Percentiles rank a stretch among this genome's conserved stretches.
These are phyloP conservation scores for Botryotinia calthae DNA, from an alignment of 2,329 filamentous ascomycete species.

Conservation along the genomic window DNA sequence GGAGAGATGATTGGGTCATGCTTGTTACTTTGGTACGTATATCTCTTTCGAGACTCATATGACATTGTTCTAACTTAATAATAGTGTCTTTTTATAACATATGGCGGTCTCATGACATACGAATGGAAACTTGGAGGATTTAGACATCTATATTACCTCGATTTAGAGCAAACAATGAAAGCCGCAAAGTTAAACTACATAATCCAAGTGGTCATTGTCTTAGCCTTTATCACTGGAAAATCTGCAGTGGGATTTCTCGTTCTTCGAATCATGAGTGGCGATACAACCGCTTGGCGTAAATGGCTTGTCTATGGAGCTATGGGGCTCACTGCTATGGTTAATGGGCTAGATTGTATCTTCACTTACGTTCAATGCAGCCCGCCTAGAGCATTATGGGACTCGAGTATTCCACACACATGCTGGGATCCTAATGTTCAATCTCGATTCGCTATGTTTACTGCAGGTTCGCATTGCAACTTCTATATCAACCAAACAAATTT, in stretches of 20 bases:
- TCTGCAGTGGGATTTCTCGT: slow-evolving; percentile 15
- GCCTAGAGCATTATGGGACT: slow-evolving; percentile 12
- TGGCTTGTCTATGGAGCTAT: slow-evolving; percentile 17
- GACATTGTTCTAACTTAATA: background rate
- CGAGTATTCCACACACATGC: background rate
- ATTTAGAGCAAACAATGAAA: background rate
- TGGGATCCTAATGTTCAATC: slow-evolving; percentile 14
- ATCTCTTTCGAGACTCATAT: background rate
- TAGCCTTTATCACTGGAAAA: slow-evolving; percentile 14
- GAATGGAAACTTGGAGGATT: slow-evolving; percentile 16
- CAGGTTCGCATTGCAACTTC: background rate
- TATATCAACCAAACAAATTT: no score
- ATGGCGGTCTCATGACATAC: slow-evolving; percentile 10
- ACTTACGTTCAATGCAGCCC: slow-evolving; percentile 16
- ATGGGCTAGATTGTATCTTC: slow-evolving; percentile 11
- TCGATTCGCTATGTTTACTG: slow-evolving; percentile 15
- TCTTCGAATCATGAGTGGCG: slow-evolving; percentile 16
- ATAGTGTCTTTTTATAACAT: slow-evolving; percentile 12
- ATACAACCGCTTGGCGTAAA: slow-evolving; percentile 11
- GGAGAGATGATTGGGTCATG: slow-evolving; percentile 19
- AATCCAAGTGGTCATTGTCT: background rate
- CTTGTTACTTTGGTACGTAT: slow-evolving; percentile 15
- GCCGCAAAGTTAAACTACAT: slow-evolving; percentile 14
- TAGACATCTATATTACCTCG: slow-evolving; percentile 16
- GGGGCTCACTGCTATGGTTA: background rate